A percentile compares a stretch with the other conserved stretches of the same genome.
Evolutionary conservation across 2,329 filamentous ascomycete genomes (phyloP).

Genomic region (Lecanicillium sp.): DNA sequence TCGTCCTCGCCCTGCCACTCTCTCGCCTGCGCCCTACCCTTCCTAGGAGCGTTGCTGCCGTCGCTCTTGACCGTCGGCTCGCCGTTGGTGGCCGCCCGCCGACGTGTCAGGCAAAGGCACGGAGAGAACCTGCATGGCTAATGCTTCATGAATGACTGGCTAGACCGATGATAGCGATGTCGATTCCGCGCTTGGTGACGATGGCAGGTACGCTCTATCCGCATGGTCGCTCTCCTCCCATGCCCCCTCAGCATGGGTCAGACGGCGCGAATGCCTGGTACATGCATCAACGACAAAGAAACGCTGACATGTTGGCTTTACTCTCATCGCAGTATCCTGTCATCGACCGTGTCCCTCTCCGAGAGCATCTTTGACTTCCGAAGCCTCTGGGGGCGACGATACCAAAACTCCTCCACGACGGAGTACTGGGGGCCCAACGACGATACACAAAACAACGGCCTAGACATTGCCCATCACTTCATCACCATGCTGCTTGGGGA

Average conservation of each 20-base stretch:
- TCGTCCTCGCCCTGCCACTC: too few species aligned
- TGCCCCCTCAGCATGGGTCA: too few species aligned
- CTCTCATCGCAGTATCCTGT: slow-evolving; percentile 10
- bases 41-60: too few species aligned
- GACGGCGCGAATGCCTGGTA: too few species aligned
- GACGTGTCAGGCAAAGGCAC: too few species aligned
- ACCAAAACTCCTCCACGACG: slow-evolving; percentile 19
- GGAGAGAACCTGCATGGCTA: background rate
- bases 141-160: background rate
- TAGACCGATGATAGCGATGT: slow-evolving; percentile 12
- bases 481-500: slow-evolving; percentile 16
- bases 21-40: too few species aligned
- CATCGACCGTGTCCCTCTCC: slow-evolving; percentile 23
- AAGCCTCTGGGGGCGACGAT: slow-evolving; percentile 22
- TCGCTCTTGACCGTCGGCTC: too few species aligned
- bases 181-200: slow-evolving; percentile 17
- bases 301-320: too few species aligned
- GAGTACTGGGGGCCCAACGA: slow-evolving; percentile 22
- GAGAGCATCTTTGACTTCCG: slow-evolving; percentile 25
- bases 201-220: slow-evolving; percentile 4
- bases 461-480: slow-evolving; percentile 18
- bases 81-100: too few species aligned
- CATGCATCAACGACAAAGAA: too few species aligned
- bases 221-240: background rate
- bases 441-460: slow-evolving; percentile 16